Evolutionary conservation across 1,139 yeast species (phyloP).

Genomic region (Hanseniaspora uvarum): DNA sequence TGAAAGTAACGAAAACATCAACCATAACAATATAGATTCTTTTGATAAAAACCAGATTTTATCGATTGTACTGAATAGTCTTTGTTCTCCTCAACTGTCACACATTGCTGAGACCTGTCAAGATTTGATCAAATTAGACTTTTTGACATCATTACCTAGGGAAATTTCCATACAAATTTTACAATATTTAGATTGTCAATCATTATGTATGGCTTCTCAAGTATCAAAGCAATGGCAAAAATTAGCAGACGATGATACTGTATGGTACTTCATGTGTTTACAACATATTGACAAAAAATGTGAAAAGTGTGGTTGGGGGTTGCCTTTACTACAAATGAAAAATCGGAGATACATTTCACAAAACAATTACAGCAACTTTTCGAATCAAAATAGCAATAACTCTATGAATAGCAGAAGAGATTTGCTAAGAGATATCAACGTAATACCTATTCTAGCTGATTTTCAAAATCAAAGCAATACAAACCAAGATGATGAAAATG

Average conservation of each 20-base stretch:
- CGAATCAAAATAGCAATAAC: neutral
- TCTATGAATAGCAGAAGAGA: constrained; percentile 2
- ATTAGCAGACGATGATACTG: constrained; percentile 89
- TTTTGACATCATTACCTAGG: constrained; percentile 70
- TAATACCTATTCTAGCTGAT: neutral
- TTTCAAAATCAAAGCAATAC: neutral
- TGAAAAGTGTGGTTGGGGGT: constrained; percentile 98
- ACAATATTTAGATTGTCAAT: constrained; percentile 81
- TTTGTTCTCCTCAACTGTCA: constrained; percentile 91
- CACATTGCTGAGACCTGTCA: constrained; percentile 71
- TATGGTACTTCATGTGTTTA: constrained; percentile 97
- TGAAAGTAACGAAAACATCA: constrained; percentile 66
- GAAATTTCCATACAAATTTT: constrained; percentile 77
- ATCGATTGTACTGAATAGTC: constrained; percentile 75
- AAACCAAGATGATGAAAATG: neutral
- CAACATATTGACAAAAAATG: constrained; percentile 96
- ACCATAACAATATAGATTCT: constrained; percentile 32
- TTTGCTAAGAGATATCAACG: constrained; percentile 9
- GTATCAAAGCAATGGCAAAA: constrained; percentile 78
- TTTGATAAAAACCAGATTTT: constrained; percentile 63
- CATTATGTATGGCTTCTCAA: constrained; percentile 86
- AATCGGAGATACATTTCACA: constrained; percentile 39
- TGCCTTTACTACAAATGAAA: constrained; percentile 80
- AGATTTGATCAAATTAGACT: constrained; percentile 74
- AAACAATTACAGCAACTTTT: neutral